phyloP scores from a whole-genome alignment of 2,329 filamentous ascomycete genomes.

The Ophiostoma australiae region DNA sequence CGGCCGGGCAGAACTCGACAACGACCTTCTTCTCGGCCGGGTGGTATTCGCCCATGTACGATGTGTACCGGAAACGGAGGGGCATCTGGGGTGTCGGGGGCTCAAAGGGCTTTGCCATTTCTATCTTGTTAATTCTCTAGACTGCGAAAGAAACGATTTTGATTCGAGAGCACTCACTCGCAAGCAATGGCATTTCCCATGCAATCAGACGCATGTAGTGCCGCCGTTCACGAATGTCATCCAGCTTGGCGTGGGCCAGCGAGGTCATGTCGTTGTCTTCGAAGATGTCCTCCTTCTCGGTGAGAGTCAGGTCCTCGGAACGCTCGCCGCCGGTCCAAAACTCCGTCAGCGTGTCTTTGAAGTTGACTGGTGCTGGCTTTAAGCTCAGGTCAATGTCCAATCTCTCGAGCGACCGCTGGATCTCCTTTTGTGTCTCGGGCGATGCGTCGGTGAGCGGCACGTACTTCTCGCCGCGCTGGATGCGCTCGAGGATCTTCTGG shows the following conservation, averaged over 20 bases:
- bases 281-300: conserved; percentile 52
- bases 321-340: conserved; percentile 43
- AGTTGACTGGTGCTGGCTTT: background rate
- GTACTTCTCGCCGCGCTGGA: conserved; percentile 7
- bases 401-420: background rate
- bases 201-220: conserved; percentile 81
- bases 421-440: background rate
- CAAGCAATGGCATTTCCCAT: conserved; percentile 92
- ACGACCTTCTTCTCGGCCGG: conserved; percentile 92
- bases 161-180: conserved; percentile 54
- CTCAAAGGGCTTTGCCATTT: conserved; percentile 75
- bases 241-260: conserved; percentile 78
- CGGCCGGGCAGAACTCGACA: conserved; percentile 74
- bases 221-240: conserved; percentile 81
- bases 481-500: background rate
- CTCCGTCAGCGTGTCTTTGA: conserved; percentile 21
- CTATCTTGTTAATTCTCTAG: conserved; percentile 41
- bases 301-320: conserved; percentile 24
- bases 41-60: conserved; percentile 90
- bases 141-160: conserved; percentile 26
- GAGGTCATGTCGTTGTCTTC: conserved; percentile 79
- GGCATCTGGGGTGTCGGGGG: conserved; percentile 63
- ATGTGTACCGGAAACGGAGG: conserved; percentile 93
- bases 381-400: conserved; percentile 1
- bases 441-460: conserved; percentile 3